These are phyloP conservation scores for Amanita molliuscula DNA, from an alignment of 768 basidiomycete species.

Conservation along the genomic window DNA sequence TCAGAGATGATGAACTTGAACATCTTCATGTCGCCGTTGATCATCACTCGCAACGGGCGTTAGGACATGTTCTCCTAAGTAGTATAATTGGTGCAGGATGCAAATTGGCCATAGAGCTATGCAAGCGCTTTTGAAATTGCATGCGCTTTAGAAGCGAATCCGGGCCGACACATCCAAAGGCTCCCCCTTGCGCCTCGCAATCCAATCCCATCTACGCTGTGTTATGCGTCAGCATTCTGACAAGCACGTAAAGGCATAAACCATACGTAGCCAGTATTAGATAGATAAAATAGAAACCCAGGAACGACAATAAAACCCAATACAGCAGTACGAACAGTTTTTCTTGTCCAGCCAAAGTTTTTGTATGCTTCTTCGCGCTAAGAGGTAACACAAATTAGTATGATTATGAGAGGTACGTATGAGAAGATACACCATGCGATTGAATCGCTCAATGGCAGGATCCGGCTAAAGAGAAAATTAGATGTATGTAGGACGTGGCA, in stretches of 20 bases:
- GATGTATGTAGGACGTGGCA: not conserved
- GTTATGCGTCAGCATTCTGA: slow-evolving; percentile 6
- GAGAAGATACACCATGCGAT: slow-evolving; percentile 29
- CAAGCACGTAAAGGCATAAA: not conserved
- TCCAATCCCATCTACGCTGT: slow-evolving; percentile 46
- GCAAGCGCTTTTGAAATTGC: slow-evolving; percentile 56
- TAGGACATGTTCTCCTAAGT: slow-evolving; percentile 84
- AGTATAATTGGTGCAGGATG: slow-evolving; percentile 80
- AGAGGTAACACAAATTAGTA: slow-evolving; percentile 2
- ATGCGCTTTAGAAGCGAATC: not conserved
- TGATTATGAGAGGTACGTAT: not conserved
- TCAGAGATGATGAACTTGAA: slow-evolving; percentile 91
- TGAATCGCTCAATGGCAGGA: slow-evolving; percentile 51
- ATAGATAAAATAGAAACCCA: slow-evolving; percentile 38
- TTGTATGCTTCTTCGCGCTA: slow-evolving; percentile 83
- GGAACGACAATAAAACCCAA: slow-evolving; percentile 62
- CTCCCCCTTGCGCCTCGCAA: slow-evolving; percentile 30
- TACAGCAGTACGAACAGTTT: slow-evolving; percentile 50
- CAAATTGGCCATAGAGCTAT: slow-evolving; percentile 82
- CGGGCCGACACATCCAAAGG: slow-evolving; percentile 14
- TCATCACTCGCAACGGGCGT: slow-evolving; percentile 80
- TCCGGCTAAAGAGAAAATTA: slow-evolving; percentile 25
- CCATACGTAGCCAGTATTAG: slow-evolving; percentile 34
- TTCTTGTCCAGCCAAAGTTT: slow-evolving; percentile 70
- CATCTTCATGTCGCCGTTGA: slow-evolving; percentile 89